phyloP scores from a whole-genome alignment of 2,329 filamentous ascomycete genomes.

The Diaporthe nobilis region DNA sequence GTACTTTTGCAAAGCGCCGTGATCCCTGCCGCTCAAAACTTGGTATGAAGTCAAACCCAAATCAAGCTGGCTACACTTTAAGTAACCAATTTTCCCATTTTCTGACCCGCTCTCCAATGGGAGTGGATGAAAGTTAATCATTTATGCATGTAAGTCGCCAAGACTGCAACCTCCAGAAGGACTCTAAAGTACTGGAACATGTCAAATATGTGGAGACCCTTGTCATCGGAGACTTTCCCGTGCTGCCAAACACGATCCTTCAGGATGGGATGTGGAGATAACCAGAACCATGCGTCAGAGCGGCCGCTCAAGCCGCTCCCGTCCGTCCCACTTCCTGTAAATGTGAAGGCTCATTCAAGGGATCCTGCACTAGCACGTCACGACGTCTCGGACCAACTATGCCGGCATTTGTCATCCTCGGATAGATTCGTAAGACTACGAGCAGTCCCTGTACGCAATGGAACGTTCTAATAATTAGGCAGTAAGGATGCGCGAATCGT shows the following conservation, averaged over 20 bases:
- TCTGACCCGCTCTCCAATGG: not conserved
- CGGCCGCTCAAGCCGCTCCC: not conserved
- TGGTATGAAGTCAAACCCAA: not conserved
- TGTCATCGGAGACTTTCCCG: not conserved
- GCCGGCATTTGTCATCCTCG: conserved; percentile 14
- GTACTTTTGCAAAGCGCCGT: not conserved
- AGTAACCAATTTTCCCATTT: not conserved
- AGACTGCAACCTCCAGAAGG: not conserved
- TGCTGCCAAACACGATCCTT: not conserved
- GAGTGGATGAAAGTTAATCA: not conserved
- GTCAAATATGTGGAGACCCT: not conserved
- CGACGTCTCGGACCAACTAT: not conserved
- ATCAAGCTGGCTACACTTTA: not conserved
- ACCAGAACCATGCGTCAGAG: not conserved
- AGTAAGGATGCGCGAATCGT: not conserved
- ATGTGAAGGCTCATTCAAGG: not conserved
- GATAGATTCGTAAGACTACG: not conserved
- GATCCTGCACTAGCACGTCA: not conserved
- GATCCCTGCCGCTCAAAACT: not conserved
- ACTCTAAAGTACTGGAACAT: not conserved
- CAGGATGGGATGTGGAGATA: not conserved
- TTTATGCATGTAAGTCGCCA: too few species aligned
- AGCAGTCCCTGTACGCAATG: not conserved
- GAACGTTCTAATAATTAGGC: not conserved
- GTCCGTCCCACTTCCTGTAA: not conserved